phyloP scores from a whole-genome alignment of 768 basidiomycete species.

The Myochromella boudieri region DNA sequence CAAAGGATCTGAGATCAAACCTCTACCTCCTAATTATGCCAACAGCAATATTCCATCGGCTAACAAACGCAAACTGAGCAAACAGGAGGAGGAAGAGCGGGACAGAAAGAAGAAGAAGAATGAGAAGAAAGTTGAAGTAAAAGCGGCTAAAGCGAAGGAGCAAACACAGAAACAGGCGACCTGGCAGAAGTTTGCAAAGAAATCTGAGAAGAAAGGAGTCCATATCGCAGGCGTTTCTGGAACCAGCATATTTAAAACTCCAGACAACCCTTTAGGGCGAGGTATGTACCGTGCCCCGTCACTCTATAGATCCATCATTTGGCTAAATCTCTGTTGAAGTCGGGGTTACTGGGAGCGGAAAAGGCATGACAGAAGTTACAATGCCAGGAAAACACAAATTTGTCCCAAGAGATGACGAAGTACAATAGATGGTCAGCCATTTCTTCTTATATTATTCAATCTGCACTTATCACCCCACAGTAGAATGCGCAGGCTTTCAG shows the following conservation, averaged over 20 bases:
- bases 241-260: constrained; percentile 93
- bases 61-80: constrained; percentile 76
- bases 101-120: constrained; percentile 94
- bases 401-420: constrained; percentile 45
- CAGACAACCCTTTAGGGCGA: constrained; percentile 85
- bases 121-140: constrained; percentile 86
- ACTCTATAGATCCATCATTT: constrained; percentile 6
- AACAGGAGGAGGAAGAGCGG: constrained; percentile 83
- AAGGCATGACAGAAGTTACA: constrained; percentile 83
- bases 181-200: constrained; percentile 96
- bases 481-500: constrained; percentile 4
- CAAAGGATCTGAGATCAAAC: constrained; percentile 67
- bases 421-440: constrained; percentile 18
- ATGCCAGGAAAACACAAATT: constrained; percentile 78
- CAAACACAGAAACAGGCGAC: constrained; percentile 80
- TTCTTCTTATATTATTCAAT: background rate
- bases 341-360: constrained; percentile 89
- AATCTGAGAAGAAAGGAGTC: constrained; percentile 89
- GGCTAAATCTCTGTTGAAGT: constrained; percentile 46
- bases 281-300: constrained; percentile 46
- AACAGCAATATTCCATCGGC: constrained; percentile 40
- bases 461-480: background rate
- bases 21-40: constrained; percentile 59
- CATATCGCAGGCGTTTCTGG: constrained; percentile 87
- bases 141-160: constrained; percentile 86